phyloP scores from a whole-genome alignment of 768 basidiomycete genomes.

The Macrolepiota fuliginosa region DNA sequence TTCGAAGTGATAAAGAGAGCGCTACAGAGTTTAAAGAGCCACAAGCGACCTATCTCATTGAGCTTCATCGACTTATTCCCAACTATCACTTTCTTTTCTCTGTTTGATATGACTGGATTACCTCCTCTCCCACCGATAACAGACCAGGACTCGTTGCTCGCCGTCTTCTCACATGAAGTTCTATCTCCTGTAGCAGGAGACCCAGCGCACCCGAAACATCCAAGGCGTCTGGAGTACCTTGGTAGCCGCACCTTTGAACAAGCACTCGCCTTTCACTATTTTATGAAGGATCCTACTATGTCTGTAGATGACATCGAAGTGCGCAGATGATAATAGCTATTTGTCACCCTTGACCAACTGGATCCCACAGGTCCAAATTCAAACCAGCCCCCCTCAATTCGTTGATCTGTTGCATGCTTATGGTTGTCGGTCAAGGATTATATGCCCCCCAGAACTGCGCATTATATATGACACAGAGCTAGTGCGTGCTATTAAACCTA shows the following conservation, averaged over 20 bases:
- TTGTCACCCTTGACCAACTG: neutral
- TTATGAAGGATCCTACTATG: neutral
- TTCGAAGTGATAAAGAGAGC: no score
- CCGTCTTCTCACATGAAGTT: conserved; percentile 52
- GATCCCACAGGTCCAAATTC: neutral
- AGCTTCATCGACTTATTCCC: neutral
- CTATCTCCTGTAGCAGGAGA: conserved; percentile 15
- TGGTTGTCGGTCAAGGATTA: neutral
- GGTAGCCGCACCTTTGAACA: neutral
- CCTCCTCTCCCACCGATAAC: conserved; percentile 56
- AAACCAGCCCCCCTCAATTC: neutral
- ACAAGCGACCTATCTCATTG: no score
- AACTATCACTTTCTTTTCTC: conserved; percentile 11
- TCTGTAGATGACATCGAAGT: neutral
- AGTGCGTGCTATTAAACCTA: neutral
- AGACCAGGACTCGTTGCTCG: conserved; percentile 50
- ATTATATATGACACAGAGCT: neutral
- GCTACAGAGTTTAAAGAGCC: no score
- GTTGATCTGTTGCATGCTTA: neutral
- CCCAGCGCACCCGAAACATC: neutral
- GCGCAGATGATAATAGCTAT: neutral
- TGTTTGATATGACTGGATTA: conserved; percentile 23
- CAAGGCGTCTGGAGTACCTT: neutral
- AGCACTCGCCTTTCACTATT: neutral
- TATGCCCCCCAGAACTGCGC: neutral